These are phyloP conservation scores for Yarrowia bubula DNA, from an alignment of 805 yeast genomes.

Conservation along the genomic window DNA sequence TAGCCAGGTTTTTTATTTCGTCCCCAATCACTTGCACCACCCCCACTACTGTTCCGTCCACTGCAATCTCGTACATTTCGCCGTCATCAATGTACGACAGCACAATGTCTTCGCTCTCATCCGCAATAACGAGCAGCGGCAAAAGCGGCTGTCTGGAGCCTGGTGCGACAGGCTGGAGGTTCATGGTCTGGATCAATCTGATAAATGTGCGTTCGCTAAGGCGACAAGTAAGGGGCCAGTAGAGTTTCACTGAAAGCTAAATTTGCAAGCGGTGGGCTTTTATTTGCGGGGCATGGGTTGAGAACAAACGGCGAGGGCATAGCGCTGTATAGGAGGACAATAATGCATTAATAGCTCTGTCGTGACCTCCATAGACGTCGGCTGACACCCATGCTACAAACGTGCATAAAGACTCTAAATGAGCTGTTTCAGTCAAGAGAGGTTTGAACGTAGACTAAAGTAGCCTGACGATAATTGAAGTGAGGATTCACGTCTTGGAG, in stretches of 20 bases:
- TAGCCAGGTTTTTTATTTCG: slow-evolving; percentile 18
- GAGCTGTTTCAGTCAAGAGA: background rate
- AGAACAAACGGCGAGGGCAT: background rate
- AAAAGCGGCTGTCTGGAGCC: background rate
- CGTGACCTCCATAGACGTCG: too few relatives aligned
- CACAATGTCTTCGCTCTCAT: slow-evolving; percentile 11
- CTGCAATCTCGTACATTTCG: background rate
- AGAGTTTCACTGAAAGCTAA: slow-evolving; percentile 6
- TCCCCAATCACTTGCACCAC: slow-evolving; percentile 9
- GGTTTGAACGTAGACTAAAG: background rate
- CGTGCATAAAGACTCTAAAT: background rate
- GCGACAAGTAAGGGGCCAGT: slow-evolving; percentile 3
- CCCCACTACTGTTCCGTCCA: background rate
- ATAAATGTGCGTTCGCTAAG: background rate
- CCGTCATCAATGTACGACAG: slow-evolving; percentile 1
- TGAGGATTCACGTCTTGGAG: background rate
- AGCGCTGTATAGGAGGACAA: background rate
- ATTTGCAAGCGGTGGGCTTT: background rate
- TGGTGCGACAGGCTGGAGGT: background rate
- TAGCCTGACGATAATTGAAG: background rate
- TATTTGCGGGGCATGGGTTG: background rate
- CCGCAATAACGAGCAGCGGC: background rate
- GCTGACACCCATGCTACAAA: background rate
- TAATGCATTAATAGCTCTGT: too few relatives aligned
- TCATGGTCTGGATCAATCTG: background rate